phyloP scores from a whole-genome alignment of 306 rosid genomes.

The Erythrophleum fordii region DNA sequence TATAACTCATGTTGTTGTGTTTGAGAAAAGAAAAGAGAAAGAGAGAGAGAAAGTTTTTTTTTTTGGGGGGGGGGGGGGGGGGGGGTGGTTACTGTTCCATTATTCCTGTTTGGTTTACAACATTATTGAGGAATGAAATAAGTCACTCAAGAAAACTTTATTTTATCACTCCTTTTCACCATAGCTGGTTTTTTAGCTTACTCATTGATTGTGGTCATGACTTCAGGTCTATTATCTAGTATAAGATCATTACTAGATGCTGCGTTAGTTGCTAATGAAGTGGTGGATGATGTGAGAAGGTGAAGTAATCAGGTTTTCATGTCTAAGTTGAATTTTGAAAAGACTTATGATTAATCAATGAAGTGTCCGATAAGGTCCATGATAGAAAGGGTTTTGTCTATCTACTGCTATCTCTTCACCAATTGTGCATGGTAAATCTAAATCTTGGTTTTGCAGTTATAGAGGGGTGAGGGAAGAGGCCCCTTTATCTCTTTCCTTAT shows the following conservation, averaged over 20 bases:
- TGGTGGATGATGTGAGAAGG: constrained; percentile 1
- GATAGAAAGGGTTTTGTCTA: neutral
- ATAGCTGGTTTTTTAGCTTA: neutral
- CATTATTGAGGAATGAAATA: constrained; percentile 4
- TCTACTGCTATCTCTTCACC: neutral
- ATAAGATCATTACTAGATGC: neutral
- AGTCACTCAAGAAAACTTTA: neutral
- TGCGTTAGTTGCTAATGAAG: neutral
- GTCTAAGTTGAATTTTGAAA: neutral
- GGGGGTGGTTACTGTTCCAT: constrained; percentile 10
- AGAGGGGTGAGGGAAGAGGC: neutral
- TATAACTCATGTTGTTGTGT: neutral
- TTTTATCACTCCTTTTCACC: neutral
- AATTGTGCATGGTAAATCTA: neutral
- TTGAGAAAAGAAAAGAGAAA: neutral
- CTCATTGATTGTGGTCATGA: neutral
- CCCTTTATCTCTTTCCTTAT: neutral
- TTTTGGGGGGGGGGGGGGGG: no score
- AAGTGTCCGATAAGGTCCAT: neutral
- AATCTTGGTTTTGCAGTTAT: neutral
- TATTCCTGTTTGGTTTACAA: neutral
- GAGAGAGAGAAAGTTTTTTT: no score
- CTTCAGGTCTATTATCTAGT: neutral
- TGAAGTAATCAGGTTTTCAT: neutral
- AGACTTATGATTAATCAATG: neutral